Base-by-base conservation (phyloP, 257 asterid species). In the Ehretia macrophylla region DNA sequence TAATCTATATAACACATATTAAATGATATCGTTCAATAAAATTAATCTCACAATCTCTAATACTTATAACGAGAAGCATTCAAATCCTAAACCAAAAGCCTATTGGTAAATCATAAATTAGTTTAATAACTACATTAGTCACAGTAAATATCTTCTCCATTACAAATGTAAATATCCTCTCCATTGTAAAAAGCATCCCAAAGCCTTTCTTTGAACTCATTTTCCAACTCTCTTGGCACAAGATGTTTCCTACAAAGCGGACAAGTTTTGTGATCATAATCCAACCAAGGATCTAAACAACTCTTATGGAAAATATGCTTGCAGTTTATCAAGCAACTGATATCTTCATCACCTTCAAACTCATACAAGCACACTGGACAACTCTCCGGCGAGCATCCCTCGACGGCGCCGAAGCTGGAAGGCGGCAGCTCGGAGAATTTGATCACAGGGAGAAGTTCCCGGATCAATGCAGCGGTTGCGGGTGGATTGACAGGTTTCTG, bases 201-300 rank as follows among this genome's bases (percentile, higher is more conserved):
- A 8, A 66, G 35, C 21, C 57, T 32, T 21, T 66, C 53, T 9
- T 59, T 59, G 27, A 58, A 66, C 35, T 2, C 58, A 8, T 46
- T 63, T 35, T 46, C 46, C 71, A 58, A 19, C 14, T 14, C 53
- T 0, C 16, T 57, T 8, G 66, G 71, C 38, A 66, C 37, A 58
- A 66, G 48, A 0, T 19, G 22, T 22, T n/a, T 42, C 32, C 60
- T 66, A 23, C 72, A 67, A 1, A 67, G 62, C 0, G 72, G 67
- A 40, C 72, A 67, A 10, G 72, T 60, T 11, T 18, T 59, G 40
- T 40, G 55, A n/a, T 59, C 66, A 48, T 69, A 63, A 21, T 69
- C 70, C 49, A 69, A 62, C 75, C 75, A 69, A 57, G 65, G 55
- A 64, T 69, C 70, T 42, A 69, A 23, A 17, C 69, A 69, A 13